These are phyloP conservation scores for Wickerhamiella parazyma DNA, from an alignment of 805 yeast genomes.

Conservation along the genomic window DNA sequence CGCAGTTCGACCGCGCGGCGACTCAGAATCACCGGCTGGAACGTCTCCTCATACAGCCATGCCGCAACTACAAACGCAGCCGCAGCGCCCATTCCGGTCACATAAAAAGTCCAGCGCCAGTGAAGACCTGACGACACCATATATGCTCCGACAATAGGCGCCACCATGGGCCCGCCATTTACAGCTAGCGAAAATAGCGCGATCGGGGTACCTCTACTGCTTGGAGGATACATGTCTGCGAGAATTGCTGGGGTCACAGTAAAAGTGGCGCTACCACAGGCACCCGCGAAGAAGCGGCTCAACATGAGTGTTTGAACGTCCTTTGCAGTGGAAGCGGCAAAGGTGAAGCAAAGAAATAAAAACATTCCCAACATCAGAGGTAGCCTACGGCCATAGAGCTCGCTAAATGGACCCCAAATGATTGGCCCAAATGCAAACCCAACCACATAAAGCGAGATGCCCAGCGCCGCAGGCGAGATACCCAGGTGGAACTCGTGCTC, in stretches of 20 bases:
- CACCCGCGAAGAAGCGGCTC: slow-evolving; percentile 68
- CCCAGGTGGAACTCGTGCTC: slow-evolving; percentile 46
- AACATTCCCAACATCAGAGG: slow-evolving; percentile 41
- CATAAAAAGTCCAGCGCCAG: slow-evolving; percentile 48
- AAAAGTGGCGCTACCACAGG: slow-evolving; percentile 59
- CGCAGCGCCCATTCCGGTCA: slow-evolving; percentile 41
- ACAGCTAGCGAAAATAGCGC: slow-evolving; percentile 12
- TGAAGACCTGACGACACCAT: slow-evolving; percentile 27
- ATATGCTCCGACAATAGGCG: slow-evolving; percentile 37
- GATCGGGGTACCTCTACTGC: slow-evolving; percentile 14
- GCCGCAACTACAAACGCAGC: slow-evolving; percentile 30
- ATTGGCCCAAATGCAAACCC: slow-evolving; percentile 92
- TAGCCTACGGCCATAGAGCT: slow-evolving; percentile 56
- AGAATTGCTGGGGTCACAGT: slow-evolving; percentile 16
- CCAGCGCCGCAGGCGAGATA: slow-evolving; percentile 51
- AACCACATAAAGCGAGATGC: slow-evolving; percentile 65
- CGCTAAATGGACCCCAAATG: slow-evolving; percentile 80
- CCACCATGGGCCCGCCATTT: slow-evolving; percentile 26
- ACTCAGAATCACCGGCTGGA: slow-evolving; percentile 51
- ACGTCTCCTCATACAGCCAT: slow-evolving; percentile 48
- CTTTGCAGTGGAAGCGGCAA: slow-evolving; percentile 15
- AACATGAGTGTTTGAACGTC: slow-evolving; percentile 31
- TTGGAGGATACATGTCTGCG: slow-evolving; percentile 16
- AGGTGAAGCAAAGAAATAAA: slow-evolving; percentile 17
- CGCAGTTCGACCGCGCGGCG: slow-evolving; percentile 50